These are phyloP conservation scores for Ramaria sp. DNA, from an alignment of 768 basidiomycete genomes.

Conservation along the genomic window DNA sequence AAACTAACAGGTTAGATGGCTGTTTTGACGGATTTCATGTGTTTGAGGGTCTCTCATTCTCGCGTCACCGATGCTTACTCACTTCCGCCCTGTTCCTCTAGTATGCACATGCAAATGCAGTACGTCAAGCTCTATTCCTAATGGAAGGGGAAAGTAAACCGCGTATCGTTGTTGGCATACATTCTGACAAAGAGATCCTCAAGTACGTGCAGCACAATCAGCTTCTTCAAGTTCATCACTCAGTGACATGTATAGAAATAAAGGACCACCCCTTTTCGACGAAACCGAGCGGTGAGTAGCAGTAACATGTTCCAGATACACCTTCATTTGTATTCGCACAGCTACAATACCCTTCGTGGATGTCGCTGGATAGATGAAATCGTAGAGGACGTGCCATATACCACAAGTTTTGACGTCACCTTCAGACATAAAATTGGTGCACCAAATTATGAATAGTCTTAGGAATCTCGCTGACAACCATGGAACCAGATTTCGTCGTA, in stretches of 20 bases:
- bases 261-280: constrained; percentile 13
- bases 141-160: not conserved
- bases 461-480: not conserved
- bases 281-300: constrained; percentile 10
- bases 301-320: not conserved
- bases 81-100: not conserved
- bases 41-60: not conserved
- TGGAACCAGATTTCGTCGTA: constrained; percentile 11
- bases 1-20: constrained; percentile 10
- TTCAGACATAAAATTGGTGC: constrained; percentile 8
- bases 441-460: not conserved
- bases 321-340: not conserved
- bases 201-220: constrained; percentile 3
- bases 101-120: constrained; percentile 14
- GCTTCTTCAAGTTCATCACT: not conserved
- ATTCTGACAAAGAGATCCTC: constrained; percentile 11
- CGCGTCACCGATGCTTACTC: not conserved
- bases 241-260: constrained; percentile 5
- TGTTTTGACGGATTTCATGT: constrained; percentile 13
- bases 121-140: constrained; percentile 10
- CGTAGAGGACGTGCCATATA: constrained; percentile 12
- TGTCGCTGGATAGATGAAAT: constrained; percentile 13
- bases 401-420: constrained; percentile 7
- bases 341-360: constrained; percentile 10
- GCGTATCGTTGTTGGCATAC: constrained; percentile 9